Evolutionary conservation across 2,329 filamentous ascomycete species (phyloP).

Genomic region (Hypoxylon rubiginosum): DNA sequence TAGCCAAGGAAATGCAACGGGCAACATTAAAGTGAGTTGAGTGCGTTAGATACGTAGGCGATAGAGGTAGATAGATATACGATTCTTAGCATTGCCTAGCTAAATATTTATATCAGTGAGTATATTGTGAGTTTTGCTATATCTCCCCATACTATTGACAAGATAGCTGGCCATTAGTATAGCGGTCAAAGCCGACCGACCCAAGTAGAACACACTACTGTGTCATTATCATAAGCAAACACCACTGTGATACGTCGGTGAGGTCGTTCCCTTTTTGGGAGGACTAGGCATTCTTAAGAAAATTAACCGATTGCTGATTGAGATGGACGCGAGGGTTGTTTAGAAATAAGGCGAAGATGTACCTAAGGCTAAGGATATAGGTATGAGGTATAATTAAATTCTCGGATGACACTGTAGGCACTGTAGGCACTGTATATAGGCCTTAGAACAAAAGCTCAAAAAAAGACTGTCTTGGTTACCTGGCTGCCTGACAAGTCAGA

Average conservation of each 20-base stretch:
- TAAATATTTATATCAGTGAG: constrained; percentile 2
- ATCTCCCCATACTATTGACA: constrained; percentile 11
- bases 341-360: too few relatives aligned
- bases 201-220: not conserved
- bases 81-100: not conserved
- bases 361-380: too few relatives aligned
- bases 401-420: too few relatives aligned
- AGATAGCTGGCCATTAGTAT: constrained; percentile 13
- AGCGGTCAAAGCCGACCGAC: constrained; percentile 17
- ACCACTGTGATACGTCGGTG: not conserved
- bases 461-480: too few relatives aligned
- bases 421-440: too few relatives aligned
- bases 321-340: too few relatives aligned
- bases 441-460: too few relatives aligned
- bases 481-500: not conserved
- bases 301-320: too few relatives aligned
- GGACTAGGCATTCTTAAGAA: too few relatives aligned
- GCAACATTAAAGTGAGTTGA: not conserved
- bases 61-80: not conserved
- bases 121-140: constrained; percentile 4
- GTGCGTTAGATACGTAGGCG: not conserved
- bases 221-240: not conserved
- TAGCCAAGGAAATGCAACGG: not conserved
- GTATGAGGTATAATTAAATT: too few relatives aligned
- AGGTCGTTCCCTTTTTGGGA: not conserved